Conservation (phyloP, 1,284 basidiomycete genomes). For the Abortiporus biennis region DNA sequence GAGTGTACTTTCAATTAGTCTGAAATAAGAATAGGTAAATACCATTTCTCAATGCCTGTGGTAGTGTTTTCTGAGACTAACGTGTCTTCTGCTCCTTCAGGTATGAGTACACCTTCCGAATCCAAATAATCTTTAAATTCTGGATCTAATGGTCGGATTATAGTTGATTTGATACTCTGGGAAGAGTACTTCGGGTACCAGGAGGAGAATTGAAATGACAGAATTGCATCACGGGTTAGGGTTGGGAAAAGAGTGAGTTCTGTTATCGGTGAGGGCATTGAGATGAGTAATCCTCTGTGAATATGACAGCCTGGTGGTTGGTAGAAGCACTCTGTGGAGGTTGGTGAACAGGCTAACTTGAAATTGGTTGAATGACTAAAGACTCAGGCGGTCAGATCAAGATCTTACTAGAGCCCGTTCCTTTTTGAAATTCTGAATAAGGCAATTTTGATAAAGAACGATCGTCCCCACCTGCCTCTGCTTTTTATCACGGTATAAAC, state of each 20-base stretch:
- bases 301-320: too few relatives aligned
- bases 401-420: too few relatives aligned
- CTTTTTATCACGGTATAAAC: too few relatives aligned
- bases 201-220: conserved; percentile 79
- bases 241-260: conserved; percentile 40
- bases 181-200: conserved; percentile 81
- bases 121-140: conserved; percentile 74
- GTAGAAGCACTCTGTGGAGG: too few relatives aligned
- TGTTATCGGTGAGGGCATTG: conserved; percentile 22
- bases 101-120: conserved; percentile 76
- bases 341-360: too few relatives aligned
- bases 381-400: too few relatives aligned
- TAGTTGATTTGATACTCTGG: conserved; percentile 70
- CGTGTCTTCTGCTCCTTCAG: conserved; percentile 75
- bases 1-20: conserved; percentile 45
- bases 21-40: conserved; percentile 22
- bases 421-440: too few relatives aligned
- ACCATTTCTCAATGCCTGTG: conserved; percentile 10
- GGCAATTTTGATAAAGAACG: too few relatives aligned
- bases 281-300: too few relatives aligned
- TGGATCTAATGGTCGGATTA: conserved; percentile 66
- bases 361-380: too few relatives aligned
- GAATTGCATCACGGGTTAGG: conserved; percentile 46
- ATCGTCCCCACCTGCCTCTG: too few relatives aligned
- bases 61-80: conserved; percentile 30